Conservation (phyloP, 2,329 filamentous ascomycete species). For the Ceratocystis destructans region DNA sequence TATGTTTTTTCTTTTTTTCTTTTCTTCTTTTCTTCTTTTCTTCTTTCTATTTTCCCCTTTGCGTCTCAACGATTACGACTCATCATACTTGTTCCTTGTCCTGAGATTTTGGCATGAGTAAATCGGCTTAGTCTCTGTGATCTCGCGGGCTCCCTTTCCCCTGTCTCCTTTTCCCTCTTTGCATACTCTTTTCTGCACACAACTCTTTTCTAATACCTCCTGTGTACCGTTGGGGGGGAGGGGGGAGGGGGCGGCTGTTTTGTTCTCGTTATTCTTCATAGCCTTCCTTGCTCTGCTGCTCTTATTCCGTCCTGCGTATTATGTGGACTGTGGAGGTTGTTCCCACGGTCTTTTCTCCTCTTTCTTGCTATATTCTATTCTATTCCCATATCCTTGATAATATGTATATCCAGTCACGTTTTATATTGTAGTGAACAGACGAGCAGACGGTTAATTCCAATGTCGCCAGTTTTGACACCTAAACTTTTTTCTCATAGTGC, state of each 20-base stretch:
- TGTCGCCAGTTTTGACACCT: too few relatives aligned
- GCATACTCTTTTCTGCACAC: too few relatives aligned
- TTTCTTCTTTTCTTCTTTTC: background rate
- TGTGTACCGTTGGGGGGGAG: too few relatives aligned
- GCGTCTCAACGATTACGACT: background rate
- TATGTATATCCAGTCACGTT: background rate
- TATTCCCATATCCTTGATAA: constrained; percentile 1
- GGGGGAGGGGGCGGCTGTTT: too few relatives aligned
- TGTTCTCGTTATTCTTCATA: too few relatives aligned
- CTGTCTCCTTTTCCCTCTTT: background rate
- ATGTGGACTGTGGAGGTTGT: too few relatives aligned
- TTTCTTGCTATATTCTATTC: background rate
- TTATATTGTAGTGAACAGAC: background rate
- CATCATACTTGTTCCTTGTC: background rate
- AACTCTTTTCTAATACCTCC: too few relatives aligned
- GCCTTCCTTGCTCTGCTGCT: too few relatives aligned
- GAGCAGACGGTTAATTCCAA: too few relatives aligned
- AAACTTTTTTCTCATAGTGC: too few relatives aligned
- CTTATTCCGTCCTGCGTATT: too few relatives aligned
- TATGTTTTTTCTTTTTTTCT: background rate
- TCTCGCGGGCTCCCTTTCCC: background rate
- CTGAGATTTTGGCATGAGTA: background rate
- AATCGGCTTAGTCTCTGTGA: background rate
- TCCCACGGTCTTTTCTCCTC: too few relatives aligned
- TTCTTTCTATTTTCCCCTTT: background rate